Percentiles rank a stretch among this genome's conserved stretches.
Evolutionary conservation across 2,329 filamentous ascomycete species (phyloP).

Genomic region (Pseudocercospora eumusae): DNA sequence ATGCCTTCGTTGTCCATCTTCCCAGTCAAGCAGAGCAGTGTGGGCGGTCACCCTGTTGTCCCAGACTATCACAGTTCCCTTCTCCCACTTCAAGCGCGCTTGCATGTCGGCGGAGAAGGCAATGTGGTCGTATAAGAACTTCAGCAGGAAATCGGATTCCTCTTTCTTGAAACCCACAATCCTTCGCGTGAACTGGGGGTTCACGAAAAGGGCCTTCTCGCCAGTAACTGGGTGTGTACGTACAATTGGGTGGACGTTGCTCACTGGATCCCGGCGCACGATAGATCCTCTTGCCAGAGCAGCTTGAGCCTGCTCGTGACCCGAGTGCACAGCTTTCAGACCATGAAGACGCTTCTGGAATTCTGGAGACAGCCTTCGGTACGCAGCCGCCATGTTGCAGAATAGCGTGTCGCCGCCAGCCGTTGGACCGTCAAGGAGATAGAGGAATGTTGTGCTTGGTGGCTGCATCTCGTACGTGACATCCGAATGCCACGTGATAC

Average conservation of each 20-base stretch:
- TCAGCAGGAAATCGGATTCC: slow-evolving; percentile 74
- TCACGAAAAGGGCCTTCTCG: slow-evolving; percentile 81
- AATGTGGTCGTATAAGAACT: slow-evolving; percentile 76
- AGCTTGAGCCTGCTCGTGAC: slow-evolving; percentile 72
- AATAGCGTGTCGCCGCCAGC: slow-evolving; percentile 83
- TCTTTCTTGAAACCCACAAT: slow-evolving; percentile 86
- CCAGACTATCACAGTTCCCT: slow-evolving; percentile 29
- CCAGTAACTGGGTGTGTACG: slow-evolving; percentile 78
- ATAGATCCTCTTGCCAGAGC: slow-evolving; percentile 68
- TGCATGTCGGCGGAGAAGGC: slow-evolving; percentile 73
- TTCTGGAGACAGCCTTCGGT: slow-evolving; percentile 73
- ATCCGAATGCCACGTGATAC: slow-evolving; percentile 83
- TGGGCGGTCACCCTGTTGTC: slow-evolving; percentile 49
- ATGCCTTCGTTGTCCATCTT: slow-evolving; percentile 74
- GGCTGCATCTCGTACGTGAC: slow-evolving; percentile 87
- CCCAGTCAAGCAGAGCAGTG: slow-evolving; percentile 79
- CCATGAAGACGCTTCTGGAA: slow-evolving; percentile 81
- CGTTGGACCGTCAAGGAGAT: slow-evolving; percentile 77
- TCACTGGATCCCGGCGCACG: slow-evolving; percentile 73
- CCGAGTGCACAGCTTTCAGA: slow-evolving; percentile 77
- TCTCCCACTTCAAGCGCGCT: slow-evolving; percentile 55
- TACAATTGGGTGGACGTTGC: slow-evolving; percentile 73
- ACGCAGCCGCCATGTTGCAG: slow-evolving; percentile 75
- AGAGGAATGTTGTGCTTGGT: slow-evolving; percentile 85
- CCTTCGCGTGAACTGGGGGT: slow-evolving; percentile 78